Evolutionary conservation across 2,329 filamentous ascomycete genomes (phyloP).

Genomic region (Talaromyces albobiverticillius): DNA sequence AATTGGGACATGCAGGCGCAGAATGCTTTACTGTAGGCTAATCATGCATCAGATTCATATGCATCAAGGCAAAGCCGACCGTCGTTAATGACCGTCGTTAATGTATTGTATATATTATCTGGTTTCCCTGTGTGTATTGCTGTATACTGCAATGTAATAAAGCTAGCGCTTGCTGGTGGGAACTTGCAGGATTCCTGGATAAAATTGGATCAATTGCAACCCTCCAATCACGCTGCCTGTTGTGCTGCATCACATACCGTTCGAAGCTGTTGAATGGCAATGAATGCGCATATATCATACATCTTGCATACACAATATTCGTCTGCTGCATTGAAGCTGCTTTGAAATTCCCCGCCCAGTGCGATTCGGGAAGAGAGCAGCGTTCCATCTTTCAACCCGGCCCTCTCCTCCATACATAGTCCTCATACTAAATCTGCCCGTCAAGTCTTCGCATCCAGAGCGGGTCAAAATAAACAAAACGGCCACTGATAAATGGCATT

Average conservation of each 20-base stretch:
- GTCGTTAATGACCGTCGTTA: too few relatives aligned
- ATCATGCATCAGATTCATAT: too few relatives aligned
- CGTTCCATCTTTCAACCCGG: conserved; percentile 10
- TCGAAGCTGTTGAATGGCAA: background rate
- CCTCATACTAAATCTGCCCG: conserved; percentile 6
- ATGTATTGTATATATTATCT: too few relatives aligned
- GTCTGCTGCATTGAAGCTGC: background rate
- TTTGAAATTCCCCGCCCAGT: conserved; percentile 6
- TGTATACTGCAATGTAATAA: too few relatives aligned
- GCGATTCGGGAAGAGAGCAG: conserved; percentile 8
- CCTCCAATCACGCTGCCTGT: background rate
- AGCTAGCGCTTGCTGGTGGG: background rate
- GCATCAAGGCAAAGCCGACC: too few relatives aligned
- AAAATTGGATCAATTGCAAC: background rate
- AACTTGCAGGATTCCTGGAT: background rate
- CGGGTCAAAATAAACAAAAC: conserved; percentile 35
- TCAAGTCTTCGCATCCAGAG: conserved; percentile 15
- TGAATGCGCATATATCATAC: background rate
- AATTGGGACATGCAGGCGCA: too few relatives aligned
- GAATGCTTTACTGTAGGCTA: too few relatives aligned
- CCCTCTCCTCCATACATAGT: too few relatives aligned
- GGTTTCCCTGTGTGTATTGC: too few relatives aligned
- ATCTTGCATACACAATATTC: background rate
- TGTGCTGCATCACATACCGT: background rate
- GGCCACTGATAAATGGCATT: background rate